Base-by-base conservation (phyloP, 2,329 filamentous ascomycete genomes). In the Chrysosporium queenslandicum region DNA sequence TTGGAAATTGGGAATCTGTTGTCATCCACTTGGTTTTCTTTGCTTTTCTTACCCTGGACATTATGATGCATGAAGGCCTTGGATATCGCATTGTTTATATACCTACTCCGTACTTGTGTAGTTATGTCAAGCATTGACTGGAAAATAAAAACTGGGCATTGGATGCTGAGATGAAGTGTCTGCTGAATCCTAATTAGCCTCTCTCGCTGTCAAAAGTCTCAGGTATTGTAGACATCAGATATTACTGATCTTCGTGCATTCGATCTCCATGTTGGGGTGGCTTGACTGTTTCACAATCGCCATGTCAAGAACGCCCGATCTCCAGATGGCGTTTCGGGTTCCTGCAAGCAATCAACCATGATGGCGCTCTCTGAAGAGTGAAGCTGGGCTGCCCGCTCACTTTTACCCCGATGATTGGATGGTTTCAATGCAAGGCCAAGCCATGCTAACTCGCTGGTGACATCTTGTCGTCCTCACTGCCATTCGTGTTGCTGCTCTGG, bases 41-140 rank as follows among this genome's bases (percentile, higher is more conserved):
- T n/a, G n/a, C n/a, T n/a, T n/a, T n/a, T n/a, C n/a, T n/a, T n/a
- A n/a, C n/a, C 32, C 32, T 30, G 42, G 32, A 9, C 27, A 45
- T 45, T 45, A 45, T 30, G 42, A 45, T 30, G 42, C 42, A 45
- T 32, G 42, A 45, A n/a, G 25, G 42, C 42, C 42, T 45, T 30
- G 23, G 12, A 3, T 41, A 14, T 43, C 7, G 27, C n/a, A 32
- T 32, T 32, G 42, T 16, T 12, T 23, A 43, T 27, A 18, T 18
- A 40, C 37, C n/a, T 40, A 40, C 16, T 6, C 20, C 6, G 1
- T 42, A 36, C 12, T 21, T 3, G 12, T 40, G 16, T 21, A 40
- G n/a, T 23, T 45, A 32, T 32, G 42, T 21, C 21, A 43, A 43
- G 40, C 40, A 27, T 43, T 27, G 23, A 23, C 23, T 14, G 23